Evolutionary conservation across 371 early-diverging fungal species (phyloP), one percentile per base, ranked within the genome.

Genomic region (Mucor sp.): DNA sequence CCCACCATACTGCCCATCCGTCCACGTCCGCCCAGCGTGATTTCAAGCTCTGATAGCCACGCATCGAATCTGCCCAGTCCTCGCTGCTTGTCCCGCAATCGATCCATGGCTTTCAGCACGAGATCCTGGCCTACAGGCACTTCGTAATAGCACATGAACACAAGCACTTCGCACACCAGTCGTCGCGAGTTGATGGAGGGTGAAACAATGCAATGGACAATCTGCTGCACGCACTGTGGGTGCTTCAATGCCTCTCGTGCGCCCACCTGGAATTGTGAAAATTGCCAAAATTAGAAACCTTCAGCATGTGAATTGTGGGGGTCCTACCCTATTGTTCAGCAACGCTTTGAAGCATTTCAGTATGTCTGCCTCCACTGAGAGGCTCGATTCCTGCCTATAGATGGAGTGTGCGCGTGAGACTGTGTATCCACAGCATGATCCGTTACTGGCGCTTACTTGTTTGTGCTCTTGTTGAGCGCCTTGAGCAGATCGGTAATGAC

Each of bases 1-100:
- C 91, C 92, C 0, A 94, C 94, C 68, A 90, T 78, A 56, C 90
- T 91, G n/a, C 94, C 94, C 85, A 92, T 90, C n/a, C 89, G 85
- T 11, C 94, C 94, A 12, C 94, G 83, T 4, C 93, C 93, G 62
- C 90, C 88, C 17, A 95, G 78, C 0, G 92, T 87, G 14, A 80
- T 78, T 60, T 89, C 90, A 28, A 93, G 73, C 33, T 90, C 86
- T n/a, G 79, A 70, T 72, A 94, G 76, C 95, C 94, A 94, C n/a
- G 90, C 88, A 74, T 92, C 93, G 62, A 94, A 94, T 35, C 93
- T 80, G 19, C 87, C 88, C 37, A 80, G 80, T 48, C 87, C 87
- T 58, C 71, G 76, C 65, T 82, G 79, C 47, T 81, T 80, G 32
- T 87, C 85, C 37, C 82, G 78, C 48, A 88, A 72, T 27, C 84